Evolutionary conservation across 768 basidiomycete genomes (phyloP).

Genomic region (Brasilioporus rufonigricans): DNA sequence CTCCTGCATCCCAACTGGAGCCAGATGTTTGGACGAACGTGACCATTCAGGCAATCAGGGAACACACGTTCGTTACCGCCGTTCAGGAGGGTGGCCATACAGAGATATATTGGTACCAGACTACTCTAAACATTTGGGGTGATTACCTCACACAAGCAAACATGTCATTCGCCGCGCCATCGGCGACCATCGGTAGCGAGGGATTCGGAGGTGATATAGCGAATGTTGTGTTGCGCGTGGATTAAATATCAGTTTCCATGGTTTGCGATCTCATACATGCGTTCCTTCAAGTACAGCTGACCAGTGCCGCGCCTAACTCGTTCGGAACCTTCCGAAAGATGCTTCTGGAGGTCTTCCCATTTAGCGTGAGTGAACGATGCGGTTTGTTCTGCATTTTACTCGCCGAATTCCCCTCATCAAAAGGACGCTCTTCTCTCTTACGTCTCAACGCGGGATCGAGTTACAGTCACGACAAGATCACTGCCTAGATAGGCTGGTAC

Average conservation of each 20-base stretch:
- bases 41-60: conserved; percentile 36
- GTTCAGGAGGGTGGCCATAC: conserved; percentile 11
- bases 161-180: conserved; percentile 45
- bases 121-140: conserved; percentile 41
- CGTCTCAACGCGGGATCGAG: not conserved
- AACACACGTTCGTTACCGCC: conserved; percentile 35
- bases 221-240: conserved; percentile 25
- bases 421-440: not conserved
- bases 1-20: conserved; percentile 27
- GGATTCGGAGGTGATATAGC: conserved; percentile 37
- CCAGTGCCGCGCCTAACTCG: not conserved
- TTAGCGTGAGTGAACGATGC: not conserved
- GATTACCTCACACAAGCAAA: conserved; percentile 37
- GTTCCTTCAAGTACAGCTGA: too few relatives aligned
- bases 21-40: conserved; percentile 33
- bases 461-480: not conserved
- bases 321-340: not conserved
- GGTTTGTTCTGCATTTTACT: not conserved
- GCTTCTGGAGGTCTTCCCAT: not conserved
- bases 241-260: conserved; percentile 6
- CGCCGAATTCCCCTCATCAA: not conserved
- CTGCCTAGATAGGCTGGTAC: too few relatives aligned
- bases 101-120: conserved; percentile 33
- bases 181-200: conserved; percentile 33
- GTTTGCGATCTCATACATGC: too few relatives aligned